Evolutionary conservation across 352 stramenopile genomes (phyloP).

Genomic region (Globisporangium heterothallicum): DNA sequence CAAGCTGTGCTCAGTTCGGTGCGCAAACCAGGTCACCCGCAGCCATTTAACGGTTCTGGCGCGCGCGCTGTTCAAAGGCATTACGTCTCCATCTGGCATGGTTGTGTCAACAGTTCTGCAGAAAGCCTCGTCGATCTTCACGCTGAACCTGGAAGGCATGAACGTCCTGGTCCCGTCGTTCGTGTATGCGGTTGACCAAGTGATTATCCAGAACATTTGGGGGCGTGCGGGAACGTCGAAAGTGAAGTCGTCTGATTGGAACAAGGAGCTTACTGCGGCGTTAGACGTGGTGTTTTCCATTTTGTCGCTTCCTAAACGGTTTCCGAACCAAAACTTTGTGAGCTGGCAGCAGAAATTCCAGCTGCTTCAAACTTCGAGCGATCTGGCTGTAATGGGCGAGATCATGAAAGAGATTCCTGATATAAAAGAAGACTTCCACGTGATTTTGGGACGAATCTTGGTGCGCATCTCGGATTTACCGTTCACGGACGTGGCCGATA

Average conservation of each 20-base stretch:
- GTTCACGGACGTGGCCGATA: constrained; percentile 67
- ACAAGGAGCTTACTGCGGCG: constrained; percentile 70
- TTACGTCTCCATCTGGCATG: constrained; percentile 63
- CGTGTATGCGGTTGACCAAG: constrained; percentile 74
- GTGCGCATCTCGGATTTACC: constrained; percentile 67
- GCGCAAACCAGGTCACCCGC: constrained; percentile 50
- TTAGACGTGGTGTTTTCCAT: constrained; percentile 78
- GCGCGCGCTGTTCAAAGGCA: constrained; percentile 69
- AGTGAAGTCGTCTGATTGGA: constrained; percentile 72
- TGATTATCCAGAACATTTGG: constrained; percentile 83
- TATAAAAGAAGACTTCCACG: constrained; percentile 58
- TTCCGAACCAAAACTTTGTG: constrained; percentile 71
- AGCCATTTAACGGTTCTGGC: constrained; percentile 61
- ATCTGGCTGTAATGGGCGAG: constrained; percentile 25
- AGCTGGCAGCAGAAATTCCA: constrained; percentile 73
- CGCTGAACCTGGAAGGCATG: constrained; percentile 69
- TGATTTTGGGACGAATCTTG: constrained; percentile 68
- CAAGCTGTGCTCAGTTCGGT: constrained; percentile 69
- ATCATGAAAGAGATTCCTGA: constrained; percentile 72
- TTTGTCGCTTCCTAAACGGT: constrained; percentile 62
- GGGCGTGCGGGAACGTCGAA: constrained; percentile 57
- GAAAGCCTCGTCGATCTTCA: constrained; percentile 69
- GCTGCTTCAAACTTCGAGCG: constrained; percentile 4
- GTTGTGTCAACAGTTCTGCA: constrained; percentile 81
- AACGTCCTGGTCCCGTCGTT: constrained; percentile 78